phyloP scores from a whole-genome alignment of 2,329 filamentous ascomycete species.

The Ophiosphaerella korrae region DNA sequence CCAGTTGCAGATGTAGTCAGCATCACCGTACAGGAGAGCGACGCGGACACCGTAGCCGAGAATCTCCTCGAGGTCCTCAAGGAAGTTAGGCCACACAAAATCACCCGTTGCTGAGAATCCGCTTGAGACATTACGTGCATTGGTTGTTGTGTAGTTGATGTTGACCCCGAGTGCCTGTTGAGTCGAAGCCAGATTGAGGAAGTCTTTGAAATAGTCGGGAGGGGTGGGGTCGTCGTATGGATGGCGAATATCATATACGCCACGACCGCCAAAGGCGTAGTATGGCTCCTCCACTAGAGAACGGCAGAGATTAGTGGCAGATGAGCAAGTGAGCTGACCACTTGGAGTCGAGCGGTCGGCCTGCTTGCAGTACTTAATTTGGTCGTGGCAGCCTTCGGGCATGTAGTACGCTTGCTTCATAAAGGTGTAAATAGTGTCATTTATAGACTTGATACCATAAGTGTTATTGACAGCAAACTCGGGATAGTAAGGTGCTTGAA shows the following conservation, averaged over 20 bases:
- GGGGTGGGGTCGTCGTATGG: slow-evolving; percentile 59
- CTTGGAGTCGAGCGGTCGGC: slow-evolving; percentile 28
- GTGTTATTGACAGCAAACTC: slow-evolving; percentile 61
- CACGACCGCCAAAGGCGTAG: slow-evolving; percentile 47
- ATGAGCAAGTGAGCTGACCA: slow-evolving; percentile 43
- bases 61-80: slow-evolving; percentile 56
- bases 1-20: slow-evolving; percentile 66
- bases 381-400: slow-evolving; percentile 58
- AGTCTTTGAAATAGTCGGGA: slow-evolving; percentile 56
- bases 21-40: slow-evolving; percentile 61
- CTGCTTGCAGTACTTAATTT: slow-evolving; percentile 53
- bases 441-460: slow-evolving; percentile 57
- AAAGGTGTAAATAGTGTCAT: slow-evolving; percentile 52
- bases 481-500: slow-evolving; percentile 55
- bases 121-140: slow-evolving; percentile 42
- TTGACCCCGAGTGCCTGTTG: slow-evolving; percentile 57
- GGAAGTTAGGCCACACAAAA: slow-evolving; percentile 51
- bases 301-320: slow-evolving; percentile 49
- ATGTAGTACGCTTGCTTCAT: slow-evolving; percentile 53
- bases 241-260: slow-evolving; percentile 62
- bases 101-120: slow-evolving; percentile 56
- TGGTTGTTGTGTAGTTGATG: slow-evolving; percentile 60
- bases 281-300: slow-evolving; percentile 54
- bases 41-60: slow-evolving; percentile 63
- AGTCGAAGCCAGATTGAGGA: slow-evolving; percentile 59